Evolutionary conservation across 495 filamentous ascomycete genomes (phyloP).

Genomic region (Penicillium roqueforti): DNA sequence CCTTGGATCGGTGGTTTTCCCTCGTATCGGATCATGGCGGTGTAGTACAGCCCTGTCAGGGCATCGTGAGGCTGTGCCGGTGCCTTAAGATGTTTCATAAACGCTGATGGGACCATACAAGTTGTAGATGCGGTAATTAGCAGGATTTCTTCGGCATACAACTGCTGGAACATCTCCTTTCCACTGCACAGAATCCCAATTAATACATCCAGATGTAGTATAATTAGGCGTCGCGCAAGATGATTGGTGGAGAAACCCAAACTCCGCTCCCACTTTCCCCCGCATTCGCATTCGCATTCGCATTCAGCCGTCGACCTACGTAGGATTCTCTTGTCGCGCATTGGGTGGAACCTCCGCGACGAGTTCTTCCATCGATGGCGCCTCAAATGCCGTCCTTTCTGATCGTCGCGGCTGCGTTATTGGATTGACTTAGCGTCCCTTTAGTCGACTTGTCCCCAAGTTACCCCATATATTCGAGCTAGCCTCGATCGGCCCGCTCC

Average conservation of each 20-base stretch:
- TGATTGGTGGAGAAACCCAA: conserved; percentile 43
- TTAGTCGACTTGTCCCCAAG: background rate
- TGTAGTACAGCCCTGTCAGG: background rate
- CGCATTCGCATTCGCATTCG: too few relatives aligned
- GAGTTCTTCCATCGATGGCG: conserved; percentile 14
- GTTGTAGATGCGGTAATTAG: background rate
- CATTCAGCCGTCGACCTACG: conserved; percentile 14
- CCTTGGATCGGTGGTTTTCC: conserved; percentile 18
- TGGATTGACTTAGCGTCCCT: background rate
- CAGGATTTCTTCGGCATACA: background rate
- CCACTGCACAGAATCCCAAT: background rate
- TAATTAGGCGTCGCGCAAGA: background rate
- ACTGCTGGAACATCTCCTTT: background rate
- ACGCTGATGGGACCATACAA: background rate
- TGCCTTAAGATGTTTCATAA: background rate
- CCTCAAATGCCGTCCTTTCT: conserved; percentile 3
- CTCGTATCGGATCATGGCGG: conserved; percentile 19
- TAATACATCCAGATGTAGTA: background rate
- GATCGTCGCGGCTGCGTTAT: background rate
- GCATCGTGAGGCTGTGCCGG: background rate
- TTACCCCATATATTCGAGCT: background rate
- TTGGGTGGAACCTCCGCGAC: conserved; percentile 1
- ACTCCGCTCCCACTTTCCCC: conserved; percentile 22
- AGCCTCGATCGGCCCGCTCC: background rate
- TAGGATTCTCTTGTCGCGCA: conserved; percentile 5